A percentile compares a stretch with the other conserved stretches of the same genome.
Evolutionary conservation across 176 grass and related monocot species (phyloP).

Genomic region (Aegilops tauschii): DNA sequence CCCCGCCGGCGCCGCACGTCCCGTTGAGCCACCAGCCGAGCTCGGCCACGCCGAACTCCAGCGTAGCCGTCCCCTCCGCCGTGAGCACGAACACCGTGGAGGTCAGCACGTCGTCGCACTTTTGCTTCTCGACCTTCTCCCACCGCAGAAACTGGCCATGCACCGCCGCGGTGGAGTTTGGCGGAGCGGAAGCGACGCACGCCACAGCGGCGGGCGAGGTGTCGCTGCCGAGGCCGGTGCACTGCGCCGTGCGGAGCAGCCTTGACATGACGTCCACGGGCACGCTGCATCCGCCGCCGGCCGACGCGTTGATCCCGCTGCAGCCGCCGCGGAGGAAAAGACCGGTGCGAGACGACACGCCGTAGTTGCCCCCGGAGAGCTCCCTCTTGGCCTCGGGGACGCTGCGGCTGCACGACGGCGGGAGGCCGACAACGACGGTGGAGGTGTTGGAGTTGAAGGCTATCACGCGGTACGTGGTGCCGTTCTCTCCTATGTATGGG

Average conservation of each 20-base stretch:
- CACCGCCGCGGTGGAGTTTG: too few relatives aligned
- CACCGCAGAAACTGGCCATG: neutral
- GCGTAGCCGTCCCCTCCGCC: neutral
- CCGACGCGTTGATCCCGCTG: neutral
- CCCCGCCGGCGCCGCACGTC: neutral
- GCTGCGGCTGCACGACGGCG: constrained; percentile 36
- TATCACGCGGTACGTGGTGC: neutral
- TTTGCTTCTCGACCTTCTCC: accelerated
- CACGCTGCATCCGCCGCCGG: neutral
- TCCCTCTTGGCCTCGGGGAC: neutral
- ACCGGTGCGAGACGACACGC: constrained; percentile 24
- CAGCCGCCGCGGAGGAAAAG: constrained; percentile 38
- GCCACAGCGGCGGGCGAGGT: neutral
- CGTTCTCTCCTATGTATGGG: too few relatives aligned
- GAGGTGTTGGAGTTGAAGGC: constrained; percentile 8
- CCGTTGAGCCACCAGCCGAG: constrained; percentile 71
- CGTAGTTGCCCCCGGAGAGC: constrained; percentile 44
- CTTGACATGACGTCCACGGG: neutral
- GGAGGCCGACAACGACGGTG: constrained; percentile 18
- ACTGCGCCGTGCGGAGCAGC: neutral
- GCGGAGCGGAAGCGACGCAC: constrained; percentile 12
- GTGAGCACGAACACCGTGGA: neutral
- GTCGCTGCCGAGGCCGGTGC: neutral
- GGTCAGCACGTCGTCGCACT: constrained; percentile 29
- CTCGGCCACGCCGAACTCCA: constrained; percentile 47